Evolutionary conservation across 257 asterid species (phyloP), one percentile per base, ranked within the genome.

Genomic region (Fraxinus americana): DNA sequence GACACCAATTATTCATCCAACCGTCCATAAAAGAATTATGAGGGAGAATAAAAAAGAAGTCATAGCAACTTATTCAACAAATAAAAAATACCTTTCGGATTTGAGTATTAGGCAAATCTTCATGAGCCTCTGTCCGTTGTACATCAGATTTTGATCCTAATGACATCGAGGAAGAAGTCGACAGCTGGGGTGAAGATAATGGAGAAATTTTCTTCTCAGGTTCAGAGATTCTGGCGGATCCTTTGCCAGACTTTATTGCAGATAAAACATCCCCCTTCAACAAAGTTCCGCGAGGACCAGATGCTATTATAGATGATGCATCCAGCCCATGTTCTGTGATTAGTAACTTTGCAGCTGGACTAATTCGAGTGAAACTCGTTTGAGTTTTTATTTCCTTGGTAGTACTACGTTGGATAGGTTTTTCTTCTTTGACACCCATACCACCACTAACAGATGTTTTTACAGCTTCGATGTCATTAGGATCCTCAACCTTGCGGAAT

Each of bases 251-350:
- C 82, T 94, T 92, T 54, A 94, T 88, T 74, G 96, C 97, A 81
- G 91, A 92, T 81, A 96, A 88, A 87, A 93, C 97, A 85, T 93
- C 99, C 59, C 99, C 97, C 89, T 96, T 96, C 71, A 90, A 80
- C 90, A 96, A 85, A 78, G 98, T 96, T 79, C 97, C 98, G 78
- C 89, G 97, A 74, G 99, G 99, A 81, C 99, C 99, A 82, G 99
- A 90, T 72, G 97, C 88, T 68, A 85, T 48, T 83, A 96, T 89
- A 71, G 93, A 88, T 39, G 97, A 90, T 2, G 94, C 90, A 88
- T 96, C 98, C 77, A 96, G 84, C 57, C 95, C 87, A 74, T 96
- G 96, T 83, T 89, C 96, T 38, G 61, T 25, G 80, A 96, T 86
- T 78, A 96, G 88, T 82, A 93, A 45, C 94, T 91, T 96, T 41